Conservation (phyloP, 2,329 filamentous ascomycete genomes). For the Aureobasidium namibiae region DNA sequence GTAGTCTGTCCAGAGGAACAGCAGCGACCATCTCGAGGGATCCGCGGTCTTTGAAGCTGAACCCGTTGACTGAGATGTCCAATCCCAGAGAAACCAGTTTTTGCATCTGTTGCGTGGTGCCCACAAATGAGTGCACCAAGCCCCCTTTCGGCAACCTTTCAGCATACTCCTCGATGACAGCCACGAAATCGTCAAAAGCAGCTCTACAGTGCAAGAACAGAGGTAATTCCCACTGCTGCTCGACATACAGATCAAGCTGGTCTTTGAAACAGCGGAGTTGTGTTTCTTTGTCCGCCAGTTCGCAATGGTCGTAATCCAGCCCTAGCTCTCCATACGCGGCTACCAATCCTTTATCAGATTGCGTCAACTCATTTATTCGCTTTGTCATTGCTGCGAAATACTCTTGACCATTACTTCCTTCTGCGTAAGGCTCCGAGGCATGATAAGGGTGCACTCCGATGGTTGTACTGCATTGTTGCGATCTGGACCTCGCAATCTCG, state of each 20-base stretch:
- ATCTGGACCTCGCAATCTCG: constrained; percentile 19
- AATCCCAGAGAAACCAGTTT: constrained; percentile 31
- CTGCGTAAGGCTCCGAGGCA: constrained; percentile 32
- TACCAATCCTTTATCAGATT: constrained; percentile 22
- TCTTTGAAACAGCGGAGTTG: constrained; percentile 34
- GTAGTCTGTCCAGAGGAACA: constrained; percentile 34
- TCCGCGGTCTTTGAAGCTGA: constrained; percentile 35
- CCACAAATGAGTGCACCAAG: constrained; percentile 35
- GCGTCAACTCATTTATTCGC: constrained; percentile 19
- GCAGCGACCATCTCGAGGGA: constrained; percentile 36
- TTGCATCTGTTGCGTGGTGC: constrained; percentile 33
- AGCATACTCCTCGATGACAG: constrained; percentile 34
- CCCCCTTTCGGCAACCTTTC: constrained; percentile 29
- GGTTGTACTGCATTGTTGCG: constrained; percentile 34
- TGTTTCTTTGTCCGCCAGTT: constrained; percentile 34
- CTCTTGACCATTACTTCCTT: constrained; percentile 20
- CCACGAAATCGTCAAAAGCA: constrained; percentile 37
- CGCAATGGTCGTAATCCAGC: constrained; percentile 42
- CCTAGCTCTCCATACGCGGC: constrained; percentile 44
- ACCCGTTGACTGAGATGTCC: constrained; percentile 43
- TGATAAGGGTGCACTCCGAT: constrained; percentile 47
- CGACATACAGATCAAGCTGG: constrained; percentile 34
- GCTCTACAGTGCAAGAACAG: constrained; percentile 36
- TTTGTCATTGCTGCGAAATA: constrained; percentile 24
- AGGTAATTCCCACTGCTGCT: constrained; percentile 28